Evolutionary conservation across 2,329 filamentous ascomycete species (phyloP), one percentile per base, ranked within the genome.

Genomic region (Nigrospora oryzae): DNA sequence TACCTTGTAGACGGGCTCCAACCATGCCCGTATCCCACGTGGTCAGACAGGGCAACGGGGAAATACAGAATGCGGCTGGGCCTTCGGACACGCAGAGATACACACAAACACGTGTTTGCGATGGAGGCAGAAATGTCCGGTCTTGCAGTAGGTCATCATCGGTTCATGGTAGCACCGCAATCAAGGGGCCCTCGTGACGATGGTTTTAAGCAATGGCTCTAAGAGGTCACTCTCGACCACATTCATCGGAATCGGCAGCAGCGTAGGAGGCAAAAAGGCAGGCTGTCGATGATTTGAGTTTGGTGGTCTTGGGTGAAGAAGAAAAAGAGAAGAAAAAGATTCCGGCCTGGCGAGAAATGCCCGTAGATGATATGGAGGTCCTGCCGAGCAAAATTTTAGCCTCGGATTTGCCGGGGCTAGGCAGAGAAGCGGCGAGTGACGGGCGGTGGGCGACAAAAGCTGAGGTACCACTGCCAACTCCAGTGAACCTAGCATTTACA

Each of bases 71-170:
- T 19, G 14, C 19, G 12, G 10, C n/a, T n/a, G n/a, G n/a, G n/a
- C n/a, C 34, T 4, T 16, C 13, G 13, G 34, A 14, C 37, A 39
- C 13, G 19, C 13, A 17, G 31, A 19, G 31, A 23, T 36, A n/a
- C 11, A 34, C 31, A 17, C 28, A 19, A 50, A 35, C 36, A n/a
- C n/a, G 40, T 28, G 23, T 28, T 30, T 40, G 28, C 19, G 16
- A 43, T n/a, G 38, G 15, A 36, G 44, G 45, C 39, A 40, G 44
- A 51, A 56, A 71, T 79, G 76, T 80, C 69, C 69, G 62, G 51
- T 69, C 71, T 78, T 79, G 75, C 71, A 70, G 79, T 73, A 80
- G 77, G 77, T 81, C 76, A 81, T 81, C 77, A 78, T 56, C 77
- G 74, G 70, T 77, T 81, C 77, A 79, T 81, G 77, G 75, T 59